These are phyloP conservation scores for Lenzites betulinus DNA, from an alignment of 768 basidiomycete species.

Conservation along the genomic window DNA sequence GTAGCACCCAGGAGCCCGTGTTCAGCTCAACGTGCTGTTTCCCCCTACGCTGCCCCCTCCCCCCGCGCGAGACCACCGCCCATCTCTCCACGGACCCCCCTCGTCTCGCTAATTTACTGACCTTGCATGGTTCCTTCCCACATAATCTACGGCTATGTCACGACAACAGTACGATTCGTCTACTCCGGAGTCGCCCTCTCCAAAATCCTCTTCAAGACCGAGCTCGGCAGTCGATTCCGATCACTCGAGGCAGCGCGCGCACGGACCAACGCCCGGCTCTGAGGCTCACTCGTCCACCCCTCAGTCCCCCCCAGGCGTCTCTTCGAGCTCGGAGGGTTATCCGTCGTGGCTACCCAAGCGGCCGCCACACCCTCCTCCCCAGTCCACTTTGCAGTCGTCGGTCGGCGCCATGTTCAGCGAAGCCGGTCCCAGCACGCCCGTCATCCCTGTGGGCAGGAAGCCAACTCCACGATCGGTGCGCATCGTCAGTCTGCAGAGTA, in stretches of 20 bases:
- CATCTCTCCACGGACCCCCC: slow-evolving; percentile 26
- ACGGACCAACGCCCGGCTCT: slow-evolving; percentile 19
- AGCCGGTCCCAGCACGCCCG: slow-evolving; percentile 35
- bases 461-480: slow-evolving; percentile 81
- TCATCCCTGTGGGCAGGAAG: slow-evolving; percentile 61
- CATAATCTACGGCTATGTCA: slow-evolving; percentile 33
- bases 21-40: slow-evolving; percentile 30
- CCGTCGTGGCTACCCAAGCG: slow-evolving; percentile 84
- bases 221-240: slow-evolving; percentile 23
- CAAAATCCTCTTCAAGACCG: slow-evolving; percentile 30
- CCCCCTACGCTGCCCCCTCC: slow-evolving; percentile 20
- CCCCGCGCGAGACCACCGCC: slow-evolving; percentile 27
- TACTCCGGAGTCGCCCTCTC: slow-evolving; percentile 26
- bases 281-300: slow-evolving; percentile 26
- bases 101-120: slow-evolving; percentile 26
- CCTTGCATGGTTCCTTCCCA: slow-evolving; percentile 27
- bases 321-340: slow-evolving; percentile 60
- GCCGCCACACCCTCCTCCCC: slow-evolving; percentile 75
- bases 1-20: slow-evolving; percentile 28
- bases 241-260: slow-evolving; percentile 14
- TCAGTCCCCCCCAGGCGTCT: slow-evolving; percentile 29
- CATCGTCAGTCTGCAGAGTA: slow-evolving; percentile 71
- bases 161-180: slow-evolving; percentile 31
- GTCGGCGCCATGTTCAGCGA: slow-evolving; percentile 42
- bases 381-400: slow-evolving; percentile 66